A percentile compares a stretch with the other conserved stretches of the same genome.
Evolutionary conservation across 2,329 filamentous ascomycete species (phyloP).

Genomic region (Botrytis galanthina): DNA sequence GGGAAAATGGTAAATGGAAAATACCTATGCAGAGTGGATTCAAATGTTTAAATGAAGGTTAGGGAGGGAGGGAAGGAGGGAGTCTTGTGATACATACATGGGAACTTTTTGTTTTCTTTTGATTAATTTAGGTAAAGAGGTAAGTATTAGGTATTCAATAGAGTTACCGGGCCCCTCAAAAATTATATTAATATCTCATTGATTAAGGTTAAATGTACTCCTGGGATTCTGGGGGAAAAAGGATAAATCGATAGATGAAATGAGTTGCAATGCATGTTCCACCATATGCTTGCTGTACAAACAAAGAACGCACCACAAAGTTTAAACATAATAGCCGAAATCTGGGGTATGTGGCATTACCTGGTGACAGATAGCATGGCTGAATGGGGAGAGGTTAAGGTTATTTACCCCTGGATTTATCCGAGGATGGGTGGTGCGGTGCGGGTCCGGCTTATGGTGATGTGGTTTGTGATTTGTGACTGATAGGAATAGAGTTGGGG

Average conservation of each 20-base stretch:
- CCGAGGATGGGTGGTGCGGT: neutral
- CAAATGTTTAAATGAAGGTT: no score
- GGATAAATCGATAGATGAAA: neutral
- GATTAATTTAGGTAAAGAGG: no score
- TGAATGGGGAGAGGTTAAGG: neutral
- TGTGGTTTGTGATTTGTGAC: neutral
- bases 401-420: constrained; percentile 15
- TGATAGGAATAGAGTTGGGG: neutral
- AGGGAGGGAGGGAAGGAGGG: no score
- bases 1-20: no score
- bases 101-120: no score
- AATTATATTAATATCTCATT: no score
- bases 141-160: no score
- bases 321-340: constrained; percentile 12
- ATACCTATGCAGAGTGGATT: no score
- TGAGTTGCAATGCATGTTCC: neutral
- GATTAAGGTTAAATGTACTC: no score
- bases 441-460: neutral
- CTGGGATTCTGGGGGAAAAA: neutral
- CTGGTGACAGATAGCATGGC: neutral
- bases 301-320: neutral
- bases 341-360: constrained; percentile 4
- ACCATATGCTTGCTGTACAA: neutral
- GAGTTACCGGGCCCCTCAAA: no score
- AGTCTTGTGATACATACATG: no score